A percentile compares a stretch with the other conserved stretches of the same genome.
phyloP scores from a whole-genome alignment of 441 rosid genomes.

The Croton laevigatus region DNA sequence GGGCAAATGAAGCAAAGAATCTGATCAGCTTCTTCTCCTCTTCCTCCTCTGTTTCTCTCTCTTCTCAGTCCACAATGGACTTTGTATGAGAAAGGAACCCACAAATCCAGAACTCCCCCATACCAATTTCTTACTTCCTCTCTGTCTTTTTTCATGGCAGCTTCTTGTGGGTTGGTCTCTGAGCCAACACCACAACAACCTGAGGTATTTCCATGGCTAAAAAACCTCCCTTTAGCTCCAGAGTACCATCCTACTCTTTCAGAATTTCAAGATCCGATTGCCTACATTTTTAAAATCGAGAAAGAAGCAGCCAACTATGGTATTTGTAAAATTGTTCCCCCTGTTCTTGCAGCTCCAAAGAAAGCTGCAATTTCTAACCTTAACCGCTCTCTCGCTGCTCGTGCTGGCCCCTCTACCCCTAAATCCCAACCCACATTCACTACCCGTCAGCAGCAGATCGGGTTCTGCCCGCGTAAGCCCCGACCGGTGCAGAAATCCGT shows the following conservation, averaged over 20 bases:
- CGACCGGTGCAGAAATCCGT: slow-evolving; percentile 86
- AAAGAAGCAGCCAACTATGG: slow-evolving; percentile 91
- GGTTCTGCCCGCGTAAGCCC: slow-evolving; percentile 87
- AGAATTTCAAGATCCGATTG: slow-evolving; percentile 99
- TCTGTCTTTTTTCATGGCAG: slow-evolving; percentile 36
- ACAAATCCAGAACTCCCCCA: not conserved
- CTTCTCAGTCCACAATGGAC: slow-evolving; percentile 31
- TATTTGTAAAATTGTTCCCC: slow-evolving; percentile 98
- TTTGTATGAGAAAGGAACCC: slow-evolving; percentile 23
- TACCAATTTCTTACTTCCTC: not conserved
- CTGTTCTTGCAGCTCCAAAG: slow-evolving; percentile 64
- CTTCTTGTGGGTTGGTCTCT: slow-evolving; percentile 27
- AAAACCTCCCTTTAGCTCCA: slow-evolving; percentile 84
- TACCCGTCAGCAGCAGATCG: slow-evolving; percentile 99
- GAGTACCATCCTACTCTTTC: slow-evolving; percentile 79
- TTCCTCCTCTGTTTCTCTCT: slow-evolving; percentile 19
- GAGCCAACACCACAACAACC: slow-evolving; percentile 25
- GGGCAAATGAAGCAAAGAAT: slow-evolving; percentile 22
- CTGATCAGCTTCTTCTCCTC: slow-evolving; percentile 26
- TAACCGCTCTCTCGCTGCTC: slow-evolving; percentile 70
- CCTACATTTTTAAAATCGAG: slow-evolving; percentile 98
- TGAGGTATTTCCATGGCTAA: slow-evolving; percentile 88
- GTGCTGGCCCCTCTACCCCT: slow-evolving; percentile 34
- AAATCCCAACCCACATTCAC: slow-evolving; percentile 82
- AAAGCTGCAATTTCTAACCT: slow-evolving; percentile 72